These are phyloP conservation scores for Sanghuangporus baumii DNA, from an alignment of 1,284 basidiomycete genomes.

Conservation along the genomic window DNA sequence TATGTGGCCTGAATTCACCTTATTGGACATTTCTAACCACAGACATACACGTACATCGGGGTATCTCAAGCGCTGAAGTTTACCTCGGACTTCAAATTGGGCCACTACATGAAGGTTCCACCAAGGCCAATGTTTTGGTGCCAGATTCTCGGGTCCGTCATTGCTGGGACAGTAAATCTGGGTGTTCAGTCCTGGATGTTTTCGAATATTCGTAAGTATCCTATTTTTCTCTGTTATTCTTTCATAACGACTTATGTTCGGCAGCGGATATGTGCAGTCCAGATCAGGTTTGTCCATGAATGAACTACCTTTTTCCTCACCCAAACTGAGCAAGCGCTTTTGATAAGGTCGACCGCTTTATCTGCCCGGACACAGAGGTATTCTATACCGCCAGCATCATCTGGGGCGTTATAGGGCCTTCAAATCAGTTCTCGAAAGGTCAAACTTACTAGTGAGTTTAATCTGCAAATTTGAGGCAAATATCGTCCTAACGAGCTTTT, in stretches of 20 bases:
- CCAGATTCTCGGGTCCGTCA: slow-evolving; percentile 56
- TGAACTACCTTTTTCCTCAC: not conserved
- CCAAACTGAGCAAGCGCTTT: not conserved
- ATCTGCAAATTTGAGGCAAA: too few relatives aligned
- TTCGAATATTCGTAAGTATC: slow-evolving; percentile 37
- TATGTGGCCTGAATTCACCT: not conserved
- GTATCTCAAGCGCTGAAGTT: slow-evolving; percentile 42
- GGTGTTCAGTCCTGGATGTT: slow-evolving; percentile 67
- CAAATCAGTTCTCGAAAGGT: slow-evolving; percentile 16
- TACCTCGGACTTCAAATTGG: slow-evolving; percentile 64
- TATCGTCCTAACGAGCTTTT: not conserved
- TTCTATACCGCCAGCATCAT: slow-evolving; percentile 17
- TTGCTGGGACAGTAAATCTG: slow-evolving; percentile 59
- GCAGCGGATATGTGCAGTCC: slow-evolving; percentile 24
- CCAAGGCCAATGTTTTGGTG: slow-evolving; percentile 52
- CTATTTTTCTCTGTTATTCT: not conserved
- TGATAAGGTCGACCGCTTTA: slow-evolving; percentile 14
- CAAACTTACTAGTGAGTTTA: slow-evolving; percentile 19
- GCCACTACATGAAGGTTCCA: slow-evolving; percentile 69
- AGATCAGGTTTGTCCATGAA: not conserved
- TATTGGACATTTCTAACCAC: not conserved
- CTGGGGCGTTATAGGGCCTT: slow-evolving; percentile 18
- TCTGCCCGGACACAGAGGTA: slow-evolving; percentile 20
- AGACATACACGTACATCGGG: slow-evolving; percentile 42
- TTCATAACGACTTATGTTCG: not conserved